Evolutionary conservation across 129 eudicot genomes (phyloP), one percentile per base, ranked within the genome.

Genomic region (Chrysanthemum seticuspe): DNA sequence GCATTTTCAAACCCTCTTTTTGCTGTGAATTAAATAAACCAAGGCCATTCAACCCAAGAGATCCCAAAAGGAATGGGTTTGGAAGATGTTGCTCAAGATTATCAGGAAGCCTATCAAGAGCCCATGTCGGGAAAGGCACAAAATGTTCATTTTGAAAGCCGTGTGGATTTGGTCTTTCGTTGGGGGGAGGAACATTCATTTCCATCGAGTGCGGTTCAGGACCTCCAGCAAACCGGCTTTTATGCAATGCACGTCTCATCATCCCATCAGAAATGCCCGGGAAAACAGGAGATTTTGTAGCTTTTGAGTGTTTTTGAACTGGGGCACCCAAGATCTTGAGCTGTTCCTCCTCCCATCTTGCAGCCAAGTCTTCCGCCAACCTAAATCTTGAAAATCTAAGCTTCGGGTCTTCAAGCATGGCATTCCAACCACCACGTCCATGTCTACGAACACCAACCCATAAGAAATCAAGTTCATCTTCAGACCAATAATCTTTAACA

Each of bases 221-320:
- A 36, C 62, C 31, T 21, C 83, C 96, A 21, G 77, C 66, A 8
- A 83, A 74, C 45, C 81, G 87, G 71, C 82, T 80, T 29, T 87
- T 86, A 50, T 89, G 92, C 75, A 85, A 74, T 5, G 91, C 90
- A 25, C 87, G 82, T 53, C 88, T 73, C 95, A 89, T 85, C 89
- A 87, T 89, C 70, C 76, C 90, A 74, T 89, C 98, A 55, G 94
- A 76, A 44, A 90, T 85, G 27, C 76, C 82, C 0, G 88, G 81
- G 54, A 89, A 70, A 57, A 53, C 62, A 34, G 87, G 68, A 44
- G 91, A 70, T 75, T 87, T 90, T 27, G 81, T 27, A 68, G 79
- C 72, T 64, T 70, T 44, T 29, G 53, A 15, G 3, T 81, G 66
- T 47, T 77, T 81, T 36, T 79, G 78, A 31, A 70, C 55, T 9